A percentile compares a stretch with the other conserved stretches of the same genome.
phyloP scores from a whole-genome alignment of 805 yeast species.

The Metschnikowia noctiluminum region DNA sequence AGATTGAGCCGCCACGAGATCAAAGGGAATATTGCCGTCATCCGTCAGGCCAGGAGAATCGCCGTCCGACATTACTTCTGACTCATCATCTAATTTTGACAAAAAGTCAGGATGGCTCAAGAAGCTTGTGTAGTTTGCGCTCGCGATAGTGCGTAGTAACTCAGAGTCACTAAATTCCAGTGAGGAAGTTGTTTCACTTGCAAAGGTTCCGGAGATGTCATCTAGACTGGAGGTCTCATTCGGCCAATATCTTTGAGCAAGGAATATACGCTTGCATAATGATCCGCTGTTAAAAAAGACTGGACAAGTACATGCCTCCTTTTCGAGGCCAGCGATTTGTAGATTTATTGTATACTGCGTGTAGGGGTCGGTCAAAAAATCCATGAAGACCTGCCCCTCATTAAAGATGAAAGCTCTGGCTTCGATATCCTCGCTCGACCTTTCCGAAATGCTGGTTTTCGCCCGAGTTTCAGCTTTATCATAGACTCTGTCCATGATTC shows the following conservation, averaged over 20 bases:
- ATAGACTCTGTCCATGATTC: background rate
- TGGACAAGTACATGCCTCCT: background rate
- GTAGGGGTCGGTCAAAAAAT: background rate
- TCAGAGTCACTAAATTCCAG: background rate
- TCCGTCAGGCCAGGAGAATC: background rate
- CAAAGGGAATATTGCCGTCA: background rate
- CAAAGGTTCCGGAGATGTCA: background rate
- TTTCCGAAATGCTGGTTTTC: background rate
- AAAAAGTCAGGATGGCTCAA: background rate
- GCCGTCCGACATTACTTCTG: background rate
- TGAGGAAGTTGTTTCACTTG: background rate
- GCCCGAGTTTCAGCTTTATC: background rate
- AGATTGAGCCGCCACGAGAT: background rate
- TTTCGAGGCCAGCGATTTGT: background rate
- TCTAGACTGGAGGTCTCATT: background rate
- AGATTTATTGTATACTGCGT: background rate
- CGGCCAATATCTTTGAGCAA: background rate
- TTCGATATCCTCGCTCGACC: no score
- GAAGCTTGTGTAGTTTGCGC: background rate
- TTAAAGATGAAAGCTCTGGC: background rate
- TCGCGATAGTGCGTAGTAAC: background rate
- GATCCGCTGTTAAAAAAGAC: background rate
- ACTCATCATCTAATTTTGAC: background rate
- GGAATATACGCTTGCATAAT: background rate
- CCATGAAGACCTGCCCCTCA: background rate